Conservation (phyloP, 495 filamentous ascomycete species). For the Penicillium samsonianum region DNA sequence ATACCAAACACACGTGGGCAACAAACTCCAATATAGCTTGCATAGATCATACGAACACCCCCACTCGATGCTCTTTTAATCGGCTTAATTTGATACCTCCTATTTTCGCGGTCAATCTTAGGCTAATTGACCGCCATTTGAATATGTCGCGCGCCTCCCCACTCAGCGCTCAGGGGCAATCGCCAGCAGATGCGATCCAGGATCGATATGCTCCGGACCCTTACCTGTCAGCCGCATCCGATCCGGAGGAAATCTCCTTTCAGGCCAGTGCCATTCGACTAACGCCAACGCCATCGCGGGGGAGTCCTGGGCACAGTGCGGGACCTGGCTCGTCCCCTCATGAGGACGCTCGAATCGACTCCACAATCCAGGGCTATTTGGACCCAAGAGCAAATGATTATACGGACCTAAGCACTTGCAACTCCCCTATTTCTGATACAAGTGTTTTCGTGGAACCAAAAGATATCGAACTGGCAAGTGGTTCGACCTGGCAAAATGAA, state of each 20-base stretch:
- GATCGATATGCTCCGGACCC: slow-evolving; percentile 35
- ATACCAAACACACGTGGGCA: not conserved
- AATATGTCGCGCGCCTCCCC: slow-evolving; percentile 31
- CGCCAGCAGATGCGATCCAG: slow-evolving; percentile 22
- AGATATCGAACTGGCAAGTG: slow-evolving; percentile 23
- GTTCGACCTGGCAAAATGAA: slow-evolving; percentile 12
- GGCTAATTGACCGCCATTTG: slow-evolving; percentile 3
- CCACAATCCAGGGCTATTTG: slow-evolving; percentile 20
- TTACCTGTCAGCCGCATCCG: slow-evolving; percentile 43
- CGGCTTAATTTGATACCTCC: not conserved
- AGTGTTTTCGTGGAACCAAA: slow-evolving; percentile 20
- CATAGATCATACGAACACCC: not conserved
- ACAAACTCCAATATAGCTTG: not conserved
- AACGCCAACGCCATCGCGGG: slow-evolving; percentile 36
- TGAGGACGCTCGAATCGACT: slow-evolving; percentile 18
- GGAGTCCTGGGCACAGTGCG: slow-evolving; percentile 21
- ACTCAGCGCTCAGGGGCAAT: slow-evolving; percentile 21
- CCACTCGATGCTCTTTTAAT: not conserved
- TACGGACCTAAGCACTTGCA: slow-evolving; percentile 11
- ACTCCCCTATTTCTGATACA: slow-evolving; percentile 14
- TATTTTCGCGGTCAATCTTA: not conserved
- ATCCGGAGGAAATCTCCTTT: slow-evolving; percentile 44
- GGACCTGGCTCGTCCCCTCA: slow-evolving; percentile 15
- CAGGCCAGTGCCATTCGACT: slow-evolving; percentile 38
- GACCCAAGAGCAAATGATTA: slow-evolving; percentile 18